A percentile compares a stretch with the other conserved stretches of the same genome.
Evolutionary conservation across 2,329 filamentous ascomycete species (phyloP).

Genomic region (Talaromyces sp.): DNA sequence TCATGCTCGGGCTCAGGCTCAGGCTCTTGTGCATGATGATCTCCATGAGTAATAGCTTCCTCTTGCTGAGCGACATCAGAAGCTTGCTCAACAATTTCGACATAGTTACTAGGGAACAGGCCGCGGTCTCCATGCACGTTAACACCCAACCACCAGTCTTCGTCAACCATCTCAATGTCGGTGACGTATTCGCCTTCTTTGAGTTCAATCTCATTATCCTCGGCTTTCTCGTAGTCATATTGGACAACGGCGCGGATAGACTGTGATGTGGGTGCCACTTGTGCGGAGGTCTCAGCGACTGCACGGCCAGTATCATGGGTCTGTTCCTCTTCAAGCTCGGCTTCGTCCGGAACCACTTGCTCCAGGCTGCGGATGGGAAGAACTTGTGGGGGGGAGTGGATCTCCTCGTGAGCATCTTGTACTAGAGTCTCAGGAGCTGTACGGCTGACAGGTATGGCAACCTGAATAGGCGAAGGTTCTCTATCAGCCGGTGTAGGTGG

Average conservation of each 20-base stretch:
- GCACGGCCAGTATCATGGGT: conserved; percentile 60
- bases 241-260: conserved; percentile 75
- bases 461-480: conserved; percentile 71
- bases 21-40: conserved; percentile 13
- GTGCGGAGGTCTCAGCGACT: conserved; percentile 55
- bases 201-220: conserved; percentile 94
- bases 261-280: conserved; percentile 47
- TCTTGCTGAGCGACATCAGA: conserved; percentile 33
- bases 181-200: conserved; percentile 82
- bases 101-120: conserved; percentile 96
- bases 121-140: conserved; percentile 81
- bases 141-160: conserved; percentile 98
- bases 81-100: conserved; percentile 69
- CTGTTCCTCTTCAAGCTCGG: conserved; percentile 59
- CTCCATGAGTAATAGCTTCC: not conserved
- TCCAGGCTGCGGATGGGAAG: conserved; percentile 65
- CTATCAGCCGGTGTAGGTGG: conserved; percentile 49
- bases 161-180: conserved; percentile 95
- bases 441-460: conserved; percentile 80
- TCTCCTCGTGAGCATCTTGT: conserved; percentile 42
- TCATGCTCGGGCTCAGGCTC: conserved; percentile 32
- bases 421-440: conserved; percentile 45
- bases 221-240: conserved; percentile 96
- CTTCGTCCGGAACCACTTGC: conserved; percentile 60
- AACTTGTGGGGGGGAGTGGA: conserved; percentile 36